phyloP scores from a whole-genome alignment of 768 basidiomycete genomes.

The Tulasnella sp. region DNA sequence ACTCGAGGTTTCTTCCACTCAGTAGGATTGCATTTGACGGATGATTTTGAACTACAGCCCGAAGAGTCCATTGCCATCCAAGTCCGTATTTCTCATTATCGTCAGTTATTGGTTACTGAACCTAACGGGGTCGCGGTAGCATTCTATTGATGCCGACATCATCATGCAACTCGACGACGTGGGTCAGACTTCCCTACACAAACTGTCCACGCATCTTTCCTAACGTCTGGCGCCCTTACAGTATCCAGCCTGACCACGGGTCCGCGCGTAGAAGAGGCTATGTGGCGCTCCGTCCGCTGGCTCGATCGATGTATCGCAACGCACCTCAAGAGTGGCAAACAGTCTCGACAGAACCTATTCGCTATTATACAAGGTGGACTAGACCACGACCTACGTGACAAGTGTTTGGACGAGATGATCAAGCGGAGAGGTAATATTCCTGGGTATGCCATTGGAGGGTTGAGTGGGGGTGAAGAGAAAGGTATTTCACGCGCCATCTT shows the following conservation, averaged over 20 bases:
- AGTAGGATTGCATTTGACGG: background rate
- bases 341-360: constrained; percentile 66
- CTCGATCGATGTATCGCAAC: constrained; percentile 74
- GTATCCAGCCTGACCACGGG: constrained; percentile 73
- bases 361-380: constrained; percentile 88
- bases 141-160: constrained; percentile 83
- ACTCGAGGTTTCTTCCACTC: background rate
- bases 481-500: constrained; percentile 31
- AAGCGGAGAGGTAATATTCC: constrained; percentile 59
- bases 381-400: constrained; percentile 53
- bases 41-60: constrained; percentile 42
- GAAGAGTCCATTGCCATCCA: constrained; percentile 61
- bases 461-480: constrained; percentile 88
- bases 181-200: constrained; percentile 36
- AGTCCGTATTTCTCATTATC: background rate
- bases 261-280: constrained; percentile 73
- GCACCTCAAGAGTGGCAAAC: constrained; percentile 56
- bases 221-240: constrained; percentile 24
- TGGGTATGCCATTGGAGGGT: constrained; percentile 83
- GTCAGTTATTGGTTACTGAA: background rate
- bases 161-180: constrained; percentile 94
- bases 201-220: background rate
- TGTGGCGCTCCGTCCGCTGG: constrained; percentile 79
- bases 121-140: constrained; percentile 47
- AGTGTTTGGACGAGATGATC: constrained; percentile 73